phyloP scores from a whole-genome alignment of 345 rosid species.

The Ricinus communis region DNA sequence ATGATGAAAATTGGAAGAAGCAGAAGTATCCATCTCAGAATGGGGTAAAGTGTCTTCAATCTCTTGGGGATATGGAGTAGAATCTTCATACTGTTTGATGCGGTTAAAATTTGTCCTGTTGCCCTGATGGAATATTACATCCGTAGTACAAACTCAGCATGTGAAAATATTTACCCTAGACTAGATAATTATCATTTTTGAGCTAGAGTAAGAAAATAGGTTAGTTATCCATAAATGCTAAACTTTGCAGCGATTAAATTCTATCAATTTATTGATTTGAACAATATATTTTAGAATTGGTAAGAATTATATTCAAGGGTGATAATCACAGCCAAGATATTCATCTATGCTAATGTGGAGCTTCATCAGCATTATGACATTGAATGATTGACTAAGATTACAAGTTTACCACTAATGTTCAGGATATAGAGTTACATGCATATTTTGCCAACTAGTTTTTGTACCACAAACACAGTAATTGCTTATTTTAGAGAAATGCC shows the following conservation, averaged over 20 bases:
- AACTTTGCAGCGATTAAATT: background rate
- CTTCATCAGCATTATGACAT: too few relatives aligned
- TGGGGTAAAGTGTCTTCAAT: slow-evolving; percentile 38
- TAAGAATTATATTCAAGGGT: background rate
- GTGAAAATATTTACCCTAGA: background rate
- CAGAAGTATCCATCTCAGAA: slow-evolving; percentile 56
- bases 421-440: too few relatives aligned
- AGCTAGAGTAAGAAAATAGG: background rate
- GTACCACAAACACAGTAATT: too few relatives aligned
- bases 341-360: background rate
- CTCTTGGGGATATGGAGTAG: slow-evolving; percentile 45
- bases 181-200: background rate
- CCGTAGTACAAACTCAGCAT: background rate
- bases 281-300: background rate
- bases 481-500: background rate
- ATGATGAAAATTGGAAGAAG: slow-evolving; percentile 49
- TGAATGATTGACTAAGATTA: background rate
- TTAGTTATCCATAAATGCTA: background rate
- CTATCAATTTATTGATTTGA: background rate
- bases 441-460: background rate
- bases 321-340: background rate
- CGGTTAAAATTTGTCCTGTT: slow-evolving; percentile 55
- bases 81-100: slow-evolving; percentile 48
- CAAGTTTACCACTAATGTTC: too few relatives aligned
- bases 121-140: slow-evolving; percentile 48